A percentile compares a stretch with the other conserved stretches of the same genome.
These are phyloP conservation scores for Polytrichum formosum DNA, from an alignment of 225 moss, liverwort and hornwort species.

Conservation along the genomic window DNA sequence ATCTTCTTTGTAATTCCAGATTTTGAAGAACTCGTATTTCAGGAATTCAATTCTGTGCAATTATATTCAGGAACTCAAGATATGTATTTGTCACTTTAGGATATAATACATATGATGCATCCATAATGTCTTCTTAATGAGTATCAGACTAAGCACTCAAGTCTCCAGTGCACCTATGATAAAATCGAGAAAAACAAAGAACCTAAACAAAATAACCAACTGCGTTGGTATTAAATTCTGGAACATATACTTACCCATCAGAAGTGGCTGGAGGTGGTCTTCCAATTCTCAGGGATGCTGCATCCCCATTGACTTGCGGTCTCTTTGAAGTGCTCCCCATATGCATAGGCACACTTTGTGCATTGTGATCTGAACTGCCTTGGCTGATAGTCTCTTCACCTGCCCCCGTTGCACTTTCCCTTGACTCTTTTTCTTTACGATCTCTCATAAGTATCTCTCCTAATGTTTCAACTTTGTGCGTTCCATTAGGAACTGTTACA, in stretches of 20 bases:
- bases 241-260: conserved; percentile 38
- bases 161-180: too few relatives aligned
- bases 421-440: conserved; percentile 29
- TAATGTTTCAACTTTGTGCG: conserved; percentile 35
- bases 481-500: conserved; percentile 22
- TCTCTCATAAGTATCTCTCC: conserved; percentile 54
- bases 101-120: too few relatives aligned
- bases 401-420: conserved; percentile 46
- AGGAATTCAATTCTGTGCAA: too few relatives aligned
- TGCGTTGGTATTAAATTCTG: too few relatives aligned
- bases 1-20: too few relatives aligned
- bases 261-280: conserved; percentile 32
- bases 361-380: conserved; percentile 30
- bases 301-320: conserved; percentile 35
- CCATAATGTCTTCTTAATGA: too few relatives aligned
- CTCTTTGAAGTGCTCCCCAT: conserved; percentile 37
- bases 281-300: conserved; percentile 22
- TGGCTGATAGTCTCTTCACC: conserved; percentile 35
- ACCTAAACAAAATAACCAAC: too few relatives aligned
- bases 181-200: too few relatives aligned
- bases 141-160: too few relatives aligned
- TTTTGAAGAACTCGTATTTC: too few relatives aligned
- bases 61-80: too few relatives aligned
- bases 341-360: conserved; percentile 23
- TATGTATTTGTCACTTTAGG: too few relatives aligned